These are phyloP conservation scores for Quillaja saponaria DNA, from an alignment of 306 rosid species.

Conservation along the genomic window DNA sequence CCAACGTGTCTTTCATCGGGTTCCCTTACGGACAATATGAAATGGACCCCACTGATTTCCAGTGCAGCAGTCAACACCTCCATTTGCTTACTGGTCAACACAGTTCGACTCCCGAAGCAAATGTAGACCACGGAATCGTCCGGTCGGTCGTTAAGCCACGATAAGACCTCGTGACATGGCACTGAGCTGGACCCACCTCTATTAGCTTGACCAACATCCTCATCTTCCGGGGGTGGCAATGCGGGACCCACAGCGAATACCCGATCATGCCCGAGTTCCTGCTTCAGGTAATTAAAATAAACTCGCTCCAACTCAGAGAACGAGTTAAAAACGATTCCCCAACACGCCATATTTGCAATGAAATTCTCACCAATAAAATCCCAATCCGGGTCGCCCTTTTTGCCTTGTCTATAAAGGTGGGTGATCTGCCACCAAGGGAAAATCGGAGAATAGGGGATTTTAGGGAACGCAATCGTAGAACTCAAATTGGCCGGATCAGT, in stretches of 20 bases:
- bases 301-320: conserved; percentile 38
- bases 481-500: conserved; percentile 1
- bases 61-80: conserved; percentile 28
- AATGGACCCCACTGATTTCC: conserved; percentile 41
- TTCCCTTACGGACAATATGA: conserved; percentile 15
- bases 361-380: conserved; percentile 3
- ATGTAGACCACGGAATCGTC: conserved; percentile 39
- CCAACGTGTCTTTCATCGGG: conserved; percentile 16
- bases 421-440: conserved; percentile 51
- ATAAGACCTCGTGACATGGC: conserved; percentile 7
- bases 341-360: conserved; percentile 12
- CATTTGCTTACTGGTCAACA: conserved; percentile 34
- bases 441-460: conserved; percentile 41
- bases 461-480: conserved; percentile 28
- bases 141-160: conserved; percentile 35
- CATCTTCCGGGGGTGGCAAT: background rate
- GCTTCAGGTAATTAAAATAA: conserved; percentile 33
- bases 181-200: conserved; percentile 44
- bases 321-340: conserved; percentile 49
- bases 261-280: conserved; percentile 32
- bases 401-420: background rate
- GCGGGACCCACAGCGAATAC: conserved; percentile 56
- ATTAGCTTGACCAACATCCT: background rate
- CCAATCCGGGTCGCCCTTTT: conserved; percentile 34
- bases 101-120: conserved; percentile 50